These are phyloP conservation scores for Diaporthe vexans DNA, from an alignment of 2,329 filamentous ascomycete species.

Conservation along the genomic window DNA sequence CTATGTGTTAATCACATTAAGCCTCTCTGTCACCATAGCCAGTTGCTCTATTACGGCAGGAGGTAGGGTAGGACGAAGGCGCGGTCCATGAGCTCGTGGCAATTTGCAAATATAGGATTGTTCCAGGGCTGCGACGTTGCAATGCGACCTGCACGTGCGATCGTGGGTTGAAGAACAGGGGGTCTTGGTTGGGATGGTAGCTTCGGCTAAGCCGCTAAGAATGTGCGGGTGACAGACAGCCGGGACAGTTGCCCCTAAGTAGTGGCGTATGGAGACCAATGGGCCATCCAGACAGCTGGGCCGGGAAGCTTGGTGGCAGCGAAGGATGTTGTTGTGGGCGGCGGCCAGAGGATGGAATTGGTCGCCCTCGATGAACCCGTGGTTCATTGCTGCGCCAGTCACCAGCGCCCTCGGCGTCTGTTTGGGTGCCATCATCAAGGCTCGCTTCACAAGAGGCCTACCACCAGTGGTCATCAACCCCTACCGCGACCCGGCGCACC, in stretches of 20 bases:
- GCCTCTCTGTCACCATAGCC: neutral
- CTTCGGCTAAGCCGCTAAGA: constrained; percentile 33
- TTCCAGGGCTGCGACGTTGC: constrained; percentile 17
- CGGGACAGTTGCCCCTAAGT: constrained; percentile 12
- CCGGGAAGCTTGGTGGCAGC: neutral
- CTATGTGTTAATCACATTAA: too few species aligned
- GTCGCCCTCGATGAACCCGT: neutral
- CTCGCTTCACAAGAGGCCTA: constrained; percentile 3
- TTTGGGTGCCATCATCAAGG: neutral
- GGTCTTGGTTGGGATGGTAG: neutral
- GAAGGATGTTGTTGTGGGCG: neutral
- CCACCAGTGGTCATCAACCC: neutral
- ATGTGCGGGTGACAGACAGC: constrained; percentile 30
- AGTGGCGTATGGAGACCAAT: neutral
- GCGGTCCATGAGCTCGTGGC: neutral
- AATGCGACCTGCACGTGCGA: constrained; percentile 19
- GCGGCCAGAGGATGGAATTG: neutral
- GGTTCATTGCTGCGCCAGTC: neutral
- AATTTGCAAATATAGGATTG: neutral
- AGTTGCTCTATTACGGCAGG: neutral
- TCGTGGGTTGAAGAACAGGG: neutral
- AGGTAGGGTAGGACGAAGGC: neutral
- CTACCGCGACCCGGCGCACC: neutral
- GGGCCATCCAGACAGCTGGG: constrained; percentile 22
- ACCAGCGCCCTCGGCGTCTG: neutral